Base-by-base conservation (phyloP, 1,139 yeast genomes). In the Pneumocystis jirovecii region DNA sequence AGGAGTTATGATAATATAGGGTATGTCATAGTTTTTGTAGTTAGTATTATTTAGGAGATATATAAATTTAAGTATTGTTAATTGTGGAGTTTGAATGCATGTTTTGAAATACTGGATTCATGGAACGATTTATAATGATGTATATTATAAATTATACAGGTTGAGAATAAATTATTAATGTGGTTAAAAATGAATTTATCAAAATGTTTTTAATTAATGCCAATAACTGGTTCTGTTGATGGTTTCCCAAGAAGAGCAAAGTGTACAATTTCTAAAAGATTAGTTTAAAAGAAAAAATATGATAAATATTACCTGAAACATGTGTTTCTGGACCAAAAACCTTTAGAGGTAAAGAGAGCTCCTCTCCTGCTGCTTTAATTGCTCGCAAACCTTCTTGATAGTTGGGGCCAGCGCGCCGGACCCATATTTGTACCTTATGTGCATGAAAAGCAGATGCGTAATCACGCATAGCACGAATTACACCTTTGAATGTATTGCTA, bases 311-410 rank as follows among this genome's bases (percentile, higher is more conserved):
- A 50, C 81, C 81, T 61, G 79, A 75, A 42, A 78, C 81, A 69
- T 78, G 81, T 81, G 78, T 79, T 68, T 79, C 81, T n/a, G 81
- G 81, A 19, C 81, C 81, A 69, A 76, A 78, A 68, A 79, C 77
- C 73, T 78, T 80, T 81, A 78, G 78, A 61, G 80, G 80, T 68
- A 78, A 71, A 62, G 76, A 77, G 56, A 79, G 75, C 70, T 78
- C 81, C 71, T 79, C 79, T 62, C 81, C 80, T 61, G 80, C 79
- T 64, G 75, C 74, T 74, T 76, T 77, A 73, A 78, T 37, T 37
- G 40, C 40, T 37, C 40, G 40, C 7, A 37, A 37, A 7, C 40
- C 40, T 37, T 37, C 40, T 37, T 37, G 70, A 80, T 81, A 78
- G 75, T 78, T 78, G 66, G 81, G 81, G 60, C 81, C 81, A 65